A percentile compares a stretch with the other conserved stretches of the same genome.
phyloP scores from a whole-genome alignment of 1,284 basidiomycete species.

The Fistulina hepatica region DNA sequence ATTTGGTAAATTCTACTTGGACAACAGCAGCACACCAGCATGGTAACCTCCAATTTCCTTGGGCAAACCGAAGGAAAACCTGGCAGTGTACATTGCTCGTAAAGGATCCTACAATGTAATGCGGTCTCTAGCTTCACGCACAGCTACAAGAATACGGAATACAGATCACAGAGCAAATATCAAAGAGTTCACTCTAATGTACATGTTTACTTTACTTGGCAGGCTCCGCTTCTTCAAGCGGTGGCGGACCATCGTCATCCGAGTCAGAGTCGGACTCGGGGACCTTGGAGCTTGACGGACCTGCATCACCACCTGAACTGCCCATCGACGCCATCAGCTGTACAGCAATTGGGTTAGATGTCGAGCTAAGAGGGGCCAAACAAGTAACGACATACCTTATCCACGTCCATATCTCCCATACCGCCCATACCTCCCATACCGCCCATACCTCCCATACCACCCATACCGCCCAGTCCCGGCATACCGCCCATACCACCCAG shows the following conservation, averaged over 20 bases:
- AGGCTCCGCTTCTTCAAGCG: constrained; percentile 53
- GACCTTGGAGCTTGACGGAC: constrained; percentile 28
- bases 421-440: constrained; percentile 37
- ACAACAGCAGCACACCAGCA: too few species aligned
- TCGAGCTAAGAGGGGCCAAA: background rate
- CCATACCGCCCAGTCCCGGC: constrained; percentile 39
- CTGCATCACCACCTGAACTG: constrained; percentile 28
- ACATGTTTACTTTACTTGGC: too few species aligned
- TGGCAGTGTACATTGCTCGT: too few species aligned
- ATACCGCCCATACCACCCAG: constrained; percentile 33
- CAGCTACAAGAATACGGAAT: too few species aligned
- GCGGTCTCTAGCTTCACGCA: too few species aligned
- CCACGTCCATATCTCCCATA: constrained; percentile 40
- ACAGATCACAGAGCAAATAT: too few species aligned
- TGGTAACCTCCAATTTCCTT: too few species aligned
- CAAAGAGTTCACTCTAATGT: too few species aligned
- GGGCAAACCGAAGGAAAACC: too few species aligned
- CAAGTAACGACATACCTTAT: constrained; percentile 34
- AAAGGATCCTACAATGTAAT: too few species aligned
- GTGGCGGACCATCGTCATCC: constrained; percentile 63
- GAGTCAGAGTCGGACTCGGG: constrained; percentile 38
- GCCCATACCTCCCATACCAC: constrained; percentile 32
- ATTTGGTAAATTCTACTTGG: too few species aligned
- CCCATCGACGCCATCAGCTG: constrained; percentile 64
- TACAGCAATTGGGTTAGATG: constrained; percentile 3